Percentiles rank a stretch among this genome's conserved stretches.
Conservation (phyloP, 2,329 filamentous ascomycete genomes). For the Paecilomyces sp. region DNA sequence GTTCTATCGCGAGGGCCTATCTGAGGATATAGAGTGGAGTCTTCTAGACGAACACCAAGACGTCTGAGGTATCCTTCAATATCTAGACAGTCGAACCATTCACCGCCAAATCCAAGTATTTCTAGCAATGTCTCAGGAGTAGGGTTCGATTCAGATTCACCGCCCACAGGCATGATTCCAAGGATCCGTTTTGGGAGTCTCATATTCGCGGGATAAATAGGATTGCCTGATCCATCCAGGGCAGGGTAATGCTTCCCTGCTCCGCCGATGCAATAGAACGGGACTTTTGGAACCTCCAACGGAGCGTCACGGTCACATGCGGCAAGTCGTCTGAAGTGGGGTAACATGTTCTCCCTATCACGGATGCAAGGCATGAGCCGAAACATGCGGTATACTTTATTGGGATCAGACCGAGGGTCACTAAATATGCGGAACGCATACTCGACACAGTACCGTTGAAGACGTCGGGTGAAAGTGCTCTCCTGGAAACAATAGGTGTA, state of each 20-base stretch:
- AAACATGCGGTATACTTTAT: constrained; percentile 14
- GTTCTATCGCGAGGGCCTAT: not conserved
- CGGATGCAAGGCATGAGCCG: constrained; percentile 18
- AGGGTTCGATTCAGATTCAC: constrained; percentile 8
- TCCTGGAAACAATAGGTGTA: constrained; percentile 60
- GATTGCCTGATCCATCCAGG: constrained; percentile 29
- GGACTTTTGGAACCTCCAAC: constrained; percentile 13
- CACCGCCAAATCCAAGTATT: constrained; percentile 59
- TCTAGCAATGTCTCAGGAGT: constrained; percentile 21
- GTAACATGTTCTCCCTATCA: constrained; percentile 5
- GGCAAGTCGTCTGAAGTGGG: not conserved
- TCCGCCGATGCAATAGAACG: constrained; percentile 47
- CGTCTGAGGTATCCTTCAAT: constrained; percentile 64
- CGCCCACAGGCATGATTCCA: constrained; percentile 11
- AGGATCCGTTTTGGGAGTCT: constrained; percentile 17
- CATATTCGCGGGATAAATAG: constrained; percentile 23
- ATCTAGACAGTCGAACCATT: constrained; percentile 72
- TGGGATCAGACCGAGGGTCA: constrained; percentile 12
- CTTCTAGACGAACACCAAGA: not conserved
- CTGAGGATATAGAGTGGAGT: not conserved
- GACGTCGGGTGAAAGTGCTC: constrained; percentile 61
- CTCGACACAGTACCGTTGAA: constrained; percentile 63
- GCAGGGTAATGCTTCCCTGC: constrained; percentile 59
- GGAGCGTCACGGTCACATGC: constrained; percentile 6
- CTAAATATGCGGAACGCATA: constrained; percentile 53